Conservation (phyloP, 768 basidiomycete genomes). For the Lactifluus subvellereus region DNA sequence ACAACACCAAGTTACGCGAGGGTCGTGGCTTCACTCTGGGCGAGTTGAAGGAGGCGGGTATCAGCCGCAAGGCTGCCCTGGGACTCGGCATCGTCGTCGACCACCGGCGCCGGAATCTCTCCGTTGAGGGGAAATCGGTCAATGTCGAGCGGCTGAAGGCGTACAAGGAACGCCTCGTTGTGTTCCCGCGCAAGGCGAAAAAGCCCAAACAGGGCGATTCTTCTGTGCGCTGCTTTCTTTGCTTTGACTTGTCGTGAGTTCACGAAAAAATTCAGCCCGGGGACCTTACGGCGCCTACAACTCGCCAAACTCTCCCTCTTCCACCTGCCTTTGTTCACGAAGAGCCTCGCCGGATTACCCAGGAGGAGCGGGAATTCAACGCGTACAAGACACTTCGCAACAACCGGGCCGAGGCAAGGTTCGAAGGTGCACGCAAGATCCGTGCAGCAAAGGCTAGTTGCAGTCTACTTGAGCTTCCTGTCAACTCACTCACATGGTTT, state of each 20-base stretch:
- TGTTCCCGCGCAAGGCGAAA: slow-evolving; percentile 94
- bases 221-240: slow-evolving; percentile 48
- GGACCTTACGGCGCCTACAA: slow-evolving; percentile 72
- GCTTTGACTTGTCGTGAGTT: slow-evolving; percentile 4
- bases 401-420: slow-evolving; percentile 73
- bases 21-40: slow-evolving; percentile 93
- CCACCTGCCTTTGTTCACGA: slow-evolving; percentile 66
- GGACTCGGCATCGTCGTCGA: slow-evolving; percentile 94
- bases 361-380: slow-evolving; percentile 81
- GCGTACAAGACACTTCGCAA: slow-evolving; percentile 87
- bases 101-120: slow-evolving; percentile 92
- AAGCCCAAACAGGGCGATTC: slow-evolving; percentile 97
- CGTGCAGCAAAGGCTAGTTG: slow-evolving; percentile 74
- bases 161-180: slow-evolving; percentile 88
- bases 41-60: slow-evolving; percentile 94
- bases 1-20: slow-evolving; percentile 96
- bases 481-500: slow-evolving; percentile 25
- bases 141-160: slow-evolving; percentile 92
- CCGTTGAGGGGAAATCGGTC: slow-evolving; percentile 92
- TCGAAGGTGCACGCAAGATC: slow-evolving; percentile 83
- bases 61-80: slow-evolving; percentile 88
- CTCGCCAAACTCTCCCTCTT: slow-evolving; percentile 60
- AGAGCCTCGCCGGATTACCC: slow-evolving; percentile 87
- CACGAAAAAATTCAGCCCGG: slow-evolving; percentile 50
- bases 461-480: background rate